Evolutionary conservation across 352 stramenopile species (phyloP).

Genomic region (Phytopythium mirpurense): DNA sequence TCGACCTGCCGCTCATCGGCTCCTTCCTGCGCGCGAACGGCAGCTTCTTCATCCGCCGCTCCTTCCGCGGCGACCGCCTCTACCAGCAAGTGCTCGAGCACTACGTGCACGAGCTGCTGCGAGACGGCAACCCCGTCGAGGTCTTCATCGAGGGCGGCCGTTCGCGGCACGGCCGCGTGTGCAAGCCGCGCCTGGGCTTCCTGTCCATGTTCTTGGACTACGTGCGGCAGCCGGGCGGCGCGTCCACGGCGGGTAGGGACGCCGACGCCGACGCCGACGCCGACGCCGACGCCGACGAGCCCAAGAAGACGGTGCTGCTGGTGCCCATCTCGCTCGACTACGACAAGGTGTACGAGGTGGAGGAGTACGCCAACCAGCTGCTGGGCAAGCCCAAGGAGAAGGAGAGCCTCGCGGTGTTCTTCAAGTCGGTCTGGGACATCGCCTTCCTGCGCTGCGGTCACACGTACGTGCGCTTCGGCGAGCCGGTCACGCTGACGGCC

Average conservation of each 20-base stretch:
- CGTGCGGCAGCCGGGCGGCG: conserved; percentile 20
- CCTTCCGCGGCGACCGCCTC: conserved; percentile 58
- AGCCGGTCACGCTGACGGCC: conserved; percentile 54
- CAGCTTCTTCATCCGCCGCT: conserved; percentile 89
- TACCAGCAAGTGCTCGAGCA: conserved; percentile 85
- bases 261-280: not conserved
- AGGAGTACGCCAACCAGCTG: conserved; percentile 83
- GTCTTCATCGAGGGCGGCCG: conserved; percentile 88
- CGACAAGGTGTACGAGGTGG: conserved; percentile 85
- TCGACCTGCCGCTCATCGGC: conserved; percentile 79
- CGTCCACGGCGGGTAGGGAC: no score
- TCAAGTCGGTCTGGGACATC: conserved; percentile 68
- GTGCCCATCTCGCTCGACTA: conserved; percentile 88
- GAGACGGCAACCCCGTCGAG: conserved; percentile 79
- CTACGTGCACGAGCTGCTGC: conserved; percentile 81
- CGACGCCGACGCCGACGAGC: conserved; percentile 2
- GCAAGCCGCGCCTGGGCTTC: conserved; percentile 66
- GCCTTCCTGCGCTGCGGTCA: conserved; percentile 74
- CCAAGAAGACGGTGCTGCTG: conserved; percentile 56
- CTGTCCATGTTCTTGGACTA: conserved; percentile 72
- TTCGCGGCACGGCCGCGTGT: conserved; percentile 73
- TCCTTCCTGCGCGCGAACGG: conserved; percentile 79
- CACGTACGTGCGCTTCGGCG: conserved; percentile 82
- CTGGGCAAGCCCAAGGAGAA: conserved; percentile 83
- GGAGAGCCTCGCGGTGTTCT: conserved; percentile 67